These are phyloP conservation scores for Suhomyces pyralidae DNA, from an alignment of 805 yeast species.

Conservation along the genomic window DNA sequence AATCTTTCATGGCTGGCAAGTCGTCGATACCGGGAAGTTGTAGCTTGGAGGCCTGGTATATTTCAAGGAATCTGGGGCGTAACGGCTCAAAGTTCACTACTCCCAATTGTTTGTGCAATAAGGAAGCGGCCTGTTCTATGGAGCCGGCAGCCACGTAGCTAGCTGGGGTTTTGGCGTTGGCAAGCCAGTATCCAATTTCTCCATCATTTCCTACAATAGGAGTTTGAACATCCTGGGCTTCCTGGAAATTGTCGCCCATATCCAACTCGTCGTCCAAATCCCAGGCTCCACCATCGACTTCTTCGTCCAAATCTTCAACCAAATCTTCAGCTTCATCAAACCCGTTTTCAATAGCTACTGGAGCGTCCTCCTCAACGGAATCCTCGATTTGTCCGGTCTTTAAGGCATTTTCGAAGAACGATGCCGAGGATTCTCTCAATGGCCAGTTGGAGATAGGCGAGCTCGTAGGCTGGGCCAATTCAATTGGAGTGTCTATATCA, in stretches of 20 bases:
- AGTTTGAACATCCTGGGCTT: slow-evolving; percentile 11
- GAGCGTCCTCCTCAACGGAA: slow-evolving; percentile 44
- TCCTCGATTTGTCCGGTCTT: slow-evolving; percentile 69
- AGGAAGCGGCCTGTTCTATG: slow-evolving; percentile 91
- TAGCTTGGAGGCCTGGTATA: slow-evolving; percentile 76
- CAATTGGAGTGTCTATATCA: slow-evolving; percentile 40
- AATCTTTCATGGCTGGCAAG: slow-evolving; percentile 65
- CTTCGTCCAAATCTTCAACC: slow-evolving; percentile 44
- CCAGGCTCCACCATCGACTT: slow-evolving; percentile 66
- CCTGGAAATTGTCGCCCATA: slow-evolving; percentile 44
- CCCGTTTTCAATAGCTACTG: slow-evolving; percentile 12
- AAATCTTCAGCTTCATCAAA: slow-evolving; percentile 15
- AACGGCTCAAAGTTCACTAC: slow-evolving; percentile 84
- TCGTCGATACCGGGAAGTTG: slow-evolving; percentile 73
- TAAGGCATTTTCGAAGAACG: slow-evolving; percentile 83
- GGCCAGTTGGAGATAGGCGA: slow-evolving; percentile 73
- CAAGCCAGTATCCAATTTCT: slow-evolving; percentile 78
- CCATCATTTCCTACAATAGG: slow-evolving; percentile 39
- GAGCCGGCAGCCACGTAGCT: slow-evolving; percentile 95
- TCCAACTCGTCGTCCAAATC: slow-evolving; percentile 78
- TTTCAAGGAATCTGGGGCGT: slow-evolving; percentile 75
- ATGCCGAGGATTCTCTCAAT: slow-evolving; percentile 62
- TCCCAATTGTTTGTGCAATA: slow-evolving; percentile 87
- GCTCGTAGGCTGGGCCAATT: slow-evolving; percentile 47
- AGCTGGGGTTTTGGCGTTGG: slow-evolving; percentile 86